These are phyloP conservation scores for Aureobasidium sp. DNA, from an alignment of 2,329 filamentous ascomycete species.

Conservation along the genomic window DNA sequence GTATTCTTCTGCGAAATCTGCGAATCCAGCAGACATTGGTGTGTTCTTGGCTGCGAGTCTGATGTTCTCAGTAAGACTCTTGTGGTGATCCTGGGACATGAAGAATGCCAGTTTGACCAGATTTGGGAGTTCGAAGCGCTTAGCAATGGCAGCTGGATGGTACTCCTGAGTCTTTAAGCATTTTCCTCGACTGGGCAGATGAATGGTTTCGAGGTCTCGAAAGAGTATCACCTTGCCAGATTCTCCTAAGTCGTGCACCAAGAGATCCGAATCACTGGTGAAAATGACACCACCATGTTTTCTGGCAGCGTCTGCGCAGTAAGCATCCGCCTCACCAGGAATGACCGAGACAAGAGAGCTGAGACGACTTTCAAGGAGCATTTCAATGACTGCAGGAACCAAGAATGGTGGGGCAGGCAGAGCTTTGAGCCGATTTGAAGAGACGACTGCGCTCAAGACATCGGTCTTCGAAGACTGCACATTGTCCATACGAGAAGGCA, in stretches of 20 bases:
- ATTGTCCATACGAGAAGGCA: conserved; percentile 21
- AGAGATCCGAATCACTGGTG: conserved; percentile 81
- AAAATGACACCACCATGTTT: conserved; percentile 53
- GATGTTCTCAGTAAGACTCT: conserved; percentile 26
- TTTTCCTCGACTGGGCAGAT: conserved; percentile 26
- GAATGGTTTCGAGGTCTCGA: conserved; percentile 48
- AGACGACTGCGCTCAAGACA: conserved; percentile 11
- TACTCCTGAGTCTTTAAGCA: conserved; percentile 27
- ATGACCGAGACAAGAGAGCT: conserved; percentile 51
- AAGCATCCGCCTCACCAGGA: conserved; percentile 77
- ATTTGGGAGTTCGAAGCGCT: conserved; percentile 37
- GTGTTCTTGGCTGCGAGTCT: conserved; percentile 22
- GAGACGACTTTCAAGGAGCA: conserved; percentile 44
- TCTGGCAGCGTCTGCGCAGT: conserved; percentile 62
- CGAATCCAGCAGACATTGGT: conserved; percentile 21
- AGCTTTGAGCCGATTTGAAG: conserved; percentile 25
- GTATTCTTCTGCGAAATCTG: conserved; percentile 29
- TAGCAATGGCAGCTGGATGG: conserved; percentile 38
- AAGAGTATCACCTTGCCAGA: conserved; percentile 61
- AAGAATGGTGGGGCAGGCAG: conserved; percentile 60
- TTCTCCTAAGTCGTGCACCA: conserved; percentile 62
- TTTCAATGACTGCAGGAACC: conserved; percentile 69
- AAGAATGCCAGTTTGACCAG: conserved; percentile 36
- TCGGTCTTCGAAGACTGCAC: not conserved
- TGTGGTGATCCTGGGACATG: conserved; percentile 29